Base-by-base conservation (phyloP, 768 basidiomycete genomes). In the Tricholoma bakamatsutake region DNA sequence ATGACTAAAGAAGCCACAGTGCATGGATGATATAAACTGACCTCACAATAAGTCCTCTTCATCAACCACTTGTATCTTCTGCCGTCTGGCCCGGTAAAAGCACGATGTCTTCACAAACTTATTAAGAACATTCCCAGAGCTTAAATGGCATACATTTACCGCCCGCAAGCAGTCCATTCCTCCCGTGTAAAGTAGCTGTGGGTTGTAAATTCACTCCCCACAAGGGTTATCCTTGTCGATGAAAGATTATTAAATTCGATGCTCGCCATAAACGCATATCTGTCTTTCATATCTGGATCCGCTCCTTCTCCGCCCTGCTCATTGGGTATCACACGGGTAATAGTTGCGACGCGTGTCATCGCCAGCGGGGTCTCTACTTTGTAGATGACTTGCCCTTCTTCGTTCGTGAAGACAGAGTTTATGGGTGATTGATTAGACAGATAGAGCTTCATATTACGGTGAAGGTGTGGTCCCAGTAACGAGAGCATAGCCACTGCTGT, bases 221-320 rank as follows among this genome's bases (percentile, higher is more conserved):
- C 53, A 24, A 69, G 65, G 3, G 64, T 64, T 31, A 75, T 64
- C 42, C 53, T 67, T 9, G 69, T 65, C 2, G 71, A 63, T 13
- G 61, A 61, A 4, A 72, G 31, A 0, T 62, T 0, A n/a, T 61
- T 66, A 68, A 72, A 74, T 11, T 73, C 66, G 1, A 76, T 72
- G 51, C 67, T 57, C 6, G 67, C 76, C 4, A 76, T 61, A 2
- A 50, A 53, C 0, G 62, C 65, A 53, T 72, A 71, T 1, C 65
- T 64, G 54, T 71, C 69, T 4, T 21, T 62, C 63, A 67, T 64
- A 34, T 67, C 65, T 51, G 15, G 31, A 11, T 52, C 50, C 4
- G n/a, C 50, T 7, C 15, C 34, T 12, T 21, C 35, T 13, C 21
- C n/a, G 6, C 27, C 50, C 35, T 28, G 34, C 15, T 56, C 40